Evolutionary conservation across 2,329 filamentous ascomycete genomes (phyloP).

Genomic region (Fusarium clavum): DNA sequence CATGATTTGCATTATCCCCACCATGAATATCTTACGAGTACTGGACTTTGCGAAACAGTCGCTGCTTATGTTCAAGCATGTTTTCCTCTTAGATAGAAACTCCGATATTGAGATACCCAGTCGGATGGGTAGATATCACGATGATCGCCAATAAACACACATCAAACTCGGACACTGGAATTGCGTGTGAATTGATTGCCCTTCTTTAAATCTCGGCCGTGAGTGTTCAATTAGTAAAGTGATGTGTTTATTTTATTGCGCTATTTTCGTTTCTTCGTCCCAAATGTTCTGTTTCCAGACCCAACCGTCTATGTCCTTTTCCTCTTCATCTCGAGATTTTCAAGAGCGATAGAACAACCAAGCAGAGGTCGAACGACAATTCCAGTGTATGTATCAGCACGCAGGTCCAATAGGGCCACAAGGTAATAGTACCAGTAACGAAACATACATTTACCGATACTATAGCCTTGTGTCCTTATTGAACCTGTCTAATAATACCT

Average conservation of each 20-base stretch:
- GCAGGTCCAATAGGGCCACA: background rate
- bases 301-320: background rate
- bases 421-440: background rate
- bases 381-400: background rate
- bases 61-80: background rate
- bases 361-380: background rate
- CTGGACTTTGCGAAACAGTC: too few species aligned
- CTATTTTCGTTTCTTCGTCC: slow-evolving; percentile 17
- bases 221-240: background rate
- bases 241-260: background rate
- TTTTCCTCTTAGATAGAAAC: background rate
- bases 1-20: background rate
- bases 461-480: background rate
- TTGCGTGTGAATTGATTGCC: accelerated
- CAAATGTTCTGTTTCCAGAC: background rate
- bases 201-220: too few species aligned
- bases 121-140: too few species aligned
- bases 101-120: accelerated
- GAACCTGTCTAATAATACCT: background rate
- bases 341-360: background rate
- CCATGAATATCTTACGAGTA: background rate
- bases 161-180: background rate
- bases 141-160: background rate
- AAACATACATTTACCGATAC: background rate
- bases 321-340: background rate